Evolutionary conservation across 441 rosid species (phyloP), one percentile per base, ranked within the genome.

Genomic region (Monsonia emarginata): DNA sequence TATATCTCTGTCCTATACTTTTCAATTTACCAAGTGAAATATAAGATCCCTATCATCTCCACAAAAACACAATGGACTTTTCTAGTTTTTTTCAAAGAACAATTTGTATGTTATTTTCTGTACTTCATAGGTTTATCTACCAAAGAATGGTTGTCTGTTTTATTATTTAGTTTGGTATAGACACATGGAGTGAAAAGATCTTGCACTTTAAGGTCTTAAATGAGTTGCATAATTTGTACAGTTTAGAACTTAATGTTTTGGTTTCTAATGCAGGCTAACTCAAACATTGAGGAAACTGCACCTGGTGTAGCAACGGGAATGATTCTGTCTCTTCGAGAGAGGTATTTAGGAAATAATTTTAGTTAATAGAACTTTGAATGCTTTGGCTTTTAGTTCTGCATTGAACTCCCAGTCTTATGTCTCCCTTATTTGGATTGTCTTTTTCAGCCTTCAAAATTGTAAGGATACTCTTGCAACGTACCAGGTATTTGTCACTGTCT

Each of bases 271-370:
- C 79, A 88, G 96, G 87, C 77, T 38, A 86, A 74, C 30, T 46
- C 82, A 4, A 85, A 88, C 70, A 83, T 78, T 46, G 99, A 89
- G 67, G 99, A 94, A 79, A 87, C 95, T 61, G 85, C 92, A 11
- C 88, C 88, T 34, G 93, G 93, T 72, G 89, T 81, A 52, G 82
- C 90, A 22, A 87, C 93, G 5, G 90, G 87, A 21, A 91, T 87
- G 99, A 91, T 91, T 79, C 76, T 94, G 78, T 74, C 90, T 42
- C 94, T 91, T 64, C 91, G 96, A 52, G 96, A 84, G 84, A 89
- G 97, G 99, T 94, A 76, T 40, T 27, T 6, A 52, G 8, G 57
- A 62, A 52, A 36, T 13, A 26, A 3, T 24, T 63, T 44, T 34
- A 0, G 24, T 65, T 0, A 50, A 40, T 34, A 31, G 46, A 27